Evolutionary conservation across 495 filamentous ascomycete genomes (phyloP), one percentile per base, ranked within the genome.

Genomic region (Xylaria curta): DNA sequence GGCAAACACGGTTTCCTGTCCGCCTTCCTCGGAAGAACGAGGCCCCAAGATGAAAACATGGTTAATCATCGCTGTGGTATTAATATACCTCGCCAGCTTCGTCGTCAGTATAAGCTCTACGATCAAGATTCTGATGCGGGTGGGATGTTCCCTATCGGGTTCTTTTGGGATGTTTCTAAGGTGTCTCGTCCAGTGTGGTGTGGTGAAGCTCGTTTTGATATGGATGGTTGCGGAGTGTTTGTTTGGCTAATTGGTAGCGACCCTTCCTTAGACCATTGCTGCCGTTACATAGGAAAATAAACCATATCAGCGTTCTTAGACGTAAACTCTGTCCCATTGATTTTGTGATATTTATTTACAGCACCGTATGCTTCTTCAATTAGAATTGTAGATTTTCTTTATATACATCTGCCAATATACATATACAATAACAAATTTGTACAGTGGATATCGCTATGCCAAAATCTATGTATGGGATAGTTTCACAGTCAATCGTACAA

Each of bases 361-460:
- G 2, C 13, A 51, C 21, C 4, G 4, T 24, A 9, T 51, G 21
- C 49, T 33, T 31, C 3, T 17, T 42, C 5, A 28, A 10, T 1
- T 4, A 19, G 47, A 66, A 21, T 54, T 28, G 6, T 10, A 26
- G 12, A 31, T 42, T 36, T 26, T 13, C 38, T 31, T 67, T 58
- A 67, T 67, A 56, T 67, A 67, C 19, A 67, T 1, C 21, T 10
- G 13, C 38, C n/a, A 53, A 66, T 53, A 51, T 13, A 38, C 54
- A 19, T 38, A 54, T 40, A 24, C n/a, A 33, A 40, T 7, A n/a
- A 15, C 31, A 4, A 49, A 6, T 65, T 36, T 33, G 4, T 54
- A 67, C 65, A 54, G 24, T 61, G 58, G 31, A 46, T 53, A 69
- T 62, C 58, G 56, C 31, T 62, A 62, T 62, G 68, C 68, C 44